Evolutionary conservation across 805 yeast genomes (phyloP).

Genomic region (Groenewaldozyma salmanticensis): DNA sequence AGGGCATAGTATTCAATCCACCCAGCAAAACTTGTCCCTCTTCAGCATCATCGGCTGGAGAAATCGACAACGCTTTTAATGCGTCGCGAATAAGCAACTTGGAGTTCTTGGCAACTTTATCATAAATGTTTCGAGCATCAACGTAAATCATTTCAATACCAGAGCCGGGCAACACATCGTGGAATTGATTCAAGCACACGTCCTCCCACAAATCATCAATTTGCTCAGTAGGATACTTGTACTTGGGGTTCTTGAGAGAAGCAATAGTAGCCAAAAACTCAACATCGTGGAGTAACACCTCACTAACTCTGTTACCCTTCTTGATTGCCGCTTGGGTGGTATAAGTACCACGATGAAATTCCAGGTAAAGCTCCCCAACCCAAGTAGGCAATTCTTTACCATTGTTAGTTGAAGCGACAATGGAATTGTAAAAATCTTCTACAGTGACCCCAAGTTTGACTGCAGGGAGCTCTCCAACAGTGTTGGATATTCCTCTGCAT

Average conservation of each 20-base stretch:
- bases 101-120: slow-evolving; percentile 43
- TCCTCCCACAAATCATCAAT: slow-evolving; percentile 78
- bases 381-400: slow-evolving; percentile 72
- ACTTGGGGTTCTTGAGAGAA: slow-evolving; percentile 44
- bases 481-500: slow-evolving; percentile 77
- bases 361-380: slow-evolving; percentile 90
- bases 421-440: slow-evolving; percentile 66
- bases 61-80: slow-evolving; percentile 32
- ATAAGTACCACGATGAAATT: slow-evolving; percentile 94
- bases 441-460: slow-evolving; percentile 71
- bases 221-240: slow-evolving; percentile 61
- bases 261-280: slow-evolving; percentile 76
- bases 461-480: slow-evolving; percentile 70
- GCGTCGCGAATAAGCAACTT: slow-evolving; percentile 45
- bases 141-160: slow-evolving; percentile 91
- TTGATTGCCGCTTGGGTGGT: slow-evolving; percentile 88
- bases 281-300: slow-evolving; percentile 70
- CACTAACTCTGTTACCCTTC: slow-evolving; percentile 66
- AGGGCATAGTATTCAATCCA: slow-evolving; percentile 50
- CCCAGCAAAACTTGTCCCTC: slow-evolving; percentile 3
- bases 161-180: slow-evolving; percentile 93
- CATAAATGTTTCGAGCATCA: slow-evolving; percentile 74
- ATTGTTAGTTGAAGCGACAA: slow-evolving; percentile 50
- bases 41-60: slow-evolving; percentile 9
- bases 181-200: slow-evolving; percentile 85